phyloP scores from a whole-genome alignment of 1,284 basidiomycete species.

The Clitocybe nebularis region DNA sequence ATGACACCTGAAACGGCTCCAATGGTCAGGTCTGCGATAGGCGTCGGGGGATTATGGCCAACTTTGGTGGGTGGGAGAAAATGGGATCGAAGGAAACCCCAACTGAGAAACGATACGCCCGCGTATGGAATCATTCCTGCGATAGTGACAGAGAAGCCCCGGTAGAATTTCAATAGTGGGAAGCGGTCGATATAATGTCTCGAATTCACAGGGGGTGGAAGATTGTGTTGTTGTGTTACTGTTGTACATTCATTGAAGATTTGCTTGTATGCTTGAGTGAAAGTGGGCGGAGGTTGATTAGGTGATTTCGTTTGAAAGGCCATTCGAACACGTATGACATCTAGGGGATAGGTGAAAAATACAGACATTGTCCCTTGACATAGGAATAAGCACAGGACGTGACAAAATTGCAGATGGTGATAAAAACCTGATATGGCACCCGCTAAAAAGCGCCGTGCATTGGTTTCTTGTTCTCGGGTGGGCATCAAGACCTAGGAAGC shows the following conservation, averaged over 20 bases:
- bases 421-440: constrained; percentile 82
- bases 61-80: constrained; percentile 48
- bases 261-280: constrained; percentile 55
- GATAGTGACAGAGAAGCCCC: constrained; percentile 92
- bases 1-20: constrained; percentile 91
- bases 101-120: constrained; percentile 92
- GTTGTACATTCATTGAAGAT: constrained; percentile 69
- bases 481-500: constrained; percentile 84
- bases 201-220: constrained; percentile 9
- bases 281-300: constrained; percentile 46
- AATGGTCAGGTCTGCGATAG: constrained; percentile 65
- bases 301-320: constrained; percentile 76
- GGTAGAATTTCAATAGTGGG: constrained; percentile 87
- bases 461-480: constrained; percentile 75
- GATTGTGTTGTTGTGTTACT: constrained; percentile 8
- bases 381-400: background rate
- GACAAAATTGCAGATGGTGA: background rate
- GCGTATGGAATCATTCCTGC: constrained; percentile 95
- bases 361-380: constrained; percentile 82
- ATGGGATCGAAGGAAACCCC: constrained; percentile 77
- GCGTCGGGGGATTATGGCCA: constrained; percentile 34
- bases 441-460: constrained; percentile 79
- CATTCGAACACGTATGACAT: constrained; percentile 92
- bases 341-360: constrained; percentile 91
- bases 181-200: constrained; percentile 49